Conservation (phyloP, 805 yeast species). For the Candida awuae region DNA sequence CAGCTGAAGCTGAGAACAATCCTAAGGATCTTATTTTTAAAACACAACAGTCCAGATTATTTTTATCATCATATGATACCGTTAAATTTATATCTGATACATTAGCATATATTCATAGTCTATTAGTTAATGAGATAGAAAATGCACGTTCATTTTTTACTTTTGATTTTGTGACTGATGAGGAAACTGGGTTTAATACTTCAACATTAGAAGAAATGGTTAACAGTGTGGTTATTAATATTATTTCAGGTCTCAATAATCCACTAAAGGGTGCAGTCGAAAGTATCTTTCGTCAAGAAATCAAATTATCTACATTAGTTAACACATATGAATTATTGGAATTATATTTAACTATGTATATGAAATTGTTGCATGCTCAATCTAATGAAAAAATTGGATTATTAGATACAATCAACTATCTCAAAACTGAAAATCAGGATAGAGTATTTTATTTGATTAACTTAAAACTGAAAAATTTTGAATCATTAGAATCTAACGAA, state of each 20-base stretch:
- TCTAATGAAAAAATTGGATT: constrained; percentile 11
- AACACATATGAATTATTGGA: constrained; percentile 56
- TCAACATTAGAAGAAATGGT: constrained; percentile 21
- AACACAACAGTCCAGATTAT: constrained; percentile 35
- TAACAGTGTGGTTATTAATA: constrained; percentile 37
- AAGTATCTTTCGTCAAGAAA: constrained; percentile 59
- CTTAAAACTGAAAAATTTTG: constrained; percentile 30
- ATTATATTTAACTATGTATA: constrained; percentile 64
- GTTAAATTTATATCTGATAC: constrained; percentile 78
- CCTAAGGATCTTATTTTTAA: constrained; percentile 1
- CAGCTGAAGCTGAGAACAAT: constrained; percentile 13
- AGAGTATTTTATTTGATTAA: constrained; percentile 35
- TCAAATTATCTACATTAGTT: constrained; percentile 45
- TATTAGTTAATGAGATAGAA: constrained; percentile 83
- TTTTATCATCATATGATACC: constrained; percentile 70
- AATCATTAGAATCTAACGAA: constrained; percentile 25
- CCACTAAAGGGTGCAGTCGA: constrained; percentile 61
- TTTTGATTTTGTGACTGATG: constrained; percentile 19
- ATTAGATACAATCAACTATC: constrained; percentile 21
- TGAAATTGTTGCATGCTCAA: constrained; percentile 31
- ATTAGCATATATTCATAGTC: constrained; percentile 78
- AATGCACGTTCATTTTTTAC: constrained; percentile 56
- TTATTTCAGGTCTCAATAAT: constrained; percentile 46
- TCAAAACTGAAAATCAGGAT: constrained; percentile 31
- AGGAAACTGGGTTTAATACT: constrained; percentile 8